Percentiles rank a stretch among this genome's conserved stretches.
phyloP scores from a whole-genome alignment of 208 protist genomes.

The Trypanosoma lewisi region DNA sequence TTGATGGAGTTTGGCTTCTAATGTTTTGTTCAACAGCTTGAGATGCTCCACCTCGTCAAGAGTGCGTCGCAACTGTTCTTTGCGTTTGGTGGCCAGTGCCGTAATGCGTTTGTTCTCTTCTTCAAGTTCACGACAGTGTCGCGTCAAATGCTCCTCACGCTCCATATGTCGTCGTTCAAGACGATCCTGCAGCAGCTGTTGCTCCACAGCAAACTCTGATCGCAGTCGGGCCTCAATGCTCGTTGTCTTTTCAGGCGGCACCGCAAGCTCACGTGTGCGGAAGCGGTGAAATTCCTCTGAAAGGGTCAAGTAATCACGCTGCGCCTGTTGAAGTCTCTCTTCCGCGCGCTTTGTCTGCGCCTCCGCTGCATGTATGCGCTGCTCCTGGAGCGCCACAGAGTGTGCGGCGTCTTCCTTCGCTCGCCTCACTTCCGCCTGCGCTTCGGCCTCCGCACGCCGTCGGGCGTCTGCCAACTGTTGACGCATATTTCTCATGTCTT shows the following conservation, averaged over 20 bases:
- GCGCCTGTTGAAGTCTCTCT: conserved; percentile 59
- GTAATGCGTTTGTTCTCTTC: conserved; percentile 56
- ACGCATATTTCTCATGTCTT: conserved; percentile 46
- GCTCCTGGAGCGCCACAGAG: conserved; percentile 32
- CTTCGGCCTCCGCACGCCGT: conserved; percentile 68
- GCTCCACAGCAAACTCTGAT: conserved; percentile 36
- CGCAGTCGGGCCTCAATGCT: conserved; percentile 19
- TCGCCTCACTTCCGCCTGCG: conserved; percentile 64
- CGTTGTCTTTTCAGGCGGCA: conserved; percentile 3
- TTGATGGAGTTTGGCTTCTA: conserved; percentile 4
- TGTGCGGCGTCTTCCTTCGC: conserved; percentile 70
- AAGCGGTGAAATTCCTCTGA: conserved; percentile 70
- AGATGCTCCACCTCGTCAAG: conserved; percentile 9
- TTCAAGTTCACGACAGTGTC: conserved; percentile 47
- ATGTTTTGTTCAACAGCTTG: background rate
- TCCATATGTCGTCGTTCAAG: conserved; percentile 42
- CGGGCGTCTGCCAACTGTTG: conserved; percentile 69
- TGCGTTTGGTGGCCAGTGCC: conserved; percentile 49
- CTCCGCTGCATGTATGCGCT: conserved; percentile 42
- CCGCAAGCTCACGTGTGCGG: conserved; percentile 50
- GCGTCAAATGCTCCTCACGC: conserved; percentile 27
- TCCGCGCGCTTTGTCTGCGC: conserved; percentile 57
- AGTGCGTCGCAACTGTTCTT: conserved; percentile 45
- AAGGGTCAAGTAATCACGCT: conserved; percentile 66
- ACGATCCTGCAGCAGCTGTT: conserved; percentile 38